Evolutionary conservation across 148 eudicot genomes (phyloP), one percentile per base, ranked within the genome.

Genomic region (Spergularia marina): DNA sequence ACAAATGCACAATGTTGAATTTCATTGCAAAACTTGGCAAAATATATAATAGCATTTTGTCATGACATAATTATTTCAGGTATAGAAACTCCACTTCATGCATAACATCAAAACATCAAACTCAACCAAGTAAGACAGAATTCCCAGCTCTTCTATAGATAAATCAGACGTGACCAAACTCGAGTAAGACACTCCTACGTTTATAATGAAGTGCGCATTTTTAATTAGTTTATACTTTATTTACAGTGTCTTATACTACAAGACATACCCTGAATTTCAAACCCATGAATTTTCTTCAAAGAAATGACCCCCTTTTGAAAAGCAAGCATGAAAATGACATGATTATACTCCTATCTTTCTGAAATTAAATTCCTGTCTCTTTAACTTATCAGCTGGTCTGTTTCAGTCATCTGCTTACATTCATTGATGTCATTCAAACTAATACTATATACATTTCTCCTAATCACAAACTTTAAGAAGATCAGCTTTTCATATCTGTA

Each of bases 381-480:
- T 69, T 13, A 11, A 30, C 53, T 49, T 62, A 55, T 44, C 21
- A 44, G 7, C 49, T 6, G 49, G 49, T 44, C 49, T 44, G 49
- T 44, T 30, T 18, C 4, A 7, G 53, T n/a, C n/a, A 9, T 25
- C 7, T 4, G 47, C 52, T 30, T 17, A 30, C 7, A 63, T 10
- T 64, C 17, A n/a, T 65, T 40, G 55, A 70, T 72, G 54, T 63
- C 16, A 63, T 13, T 18, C 30, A 60, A 15, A 17, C 18, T 2
- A 21, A 40, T 71, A 41, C 30, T 20, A 6, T 66, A 34, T 65
- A 30, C 36, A 55, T 34, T 18, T 40, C 6, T 15, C 52, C 13
- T 40, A 53, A 61, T 72, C 75, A 73, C 78, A 73, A 77, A 81
- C 71, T 77, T 77, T 74, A 62, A 68, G 71, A 69, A 68, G 51